Evolutionary conservation across 2,329 filamentous ascomycete genomes (phyloP).

Genomic region (Periconia sp.): DNA sequence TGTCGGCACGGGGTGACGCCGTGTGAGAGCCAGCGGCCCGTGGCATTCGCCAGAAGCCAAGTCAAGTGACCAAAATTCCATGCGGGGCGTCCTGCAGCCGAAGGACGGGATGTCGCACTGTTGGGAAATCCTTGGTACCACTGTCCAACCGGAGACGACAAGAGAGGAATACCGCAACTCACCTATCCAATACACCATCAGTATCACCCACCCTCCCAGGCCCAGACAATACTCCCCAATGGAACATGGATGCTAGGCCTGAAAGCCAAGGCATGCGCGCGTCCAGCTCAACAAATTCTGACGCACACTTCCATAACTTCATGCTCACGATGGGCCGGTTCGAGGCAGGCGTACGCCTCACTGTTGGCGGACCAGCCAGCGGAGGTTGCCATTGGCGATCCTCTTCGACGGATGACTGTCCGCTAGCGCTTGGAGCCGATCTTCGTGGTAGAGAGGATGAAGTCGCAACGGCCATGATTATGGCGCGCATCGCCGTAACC

Average conservation of each 20-base stretch:
- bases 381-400: constrained; percentile 37
- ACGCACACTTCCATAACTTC: constrained; percentile 75
- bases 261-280: constrained; percentile 89
- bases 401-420: constrained; percentile 35
- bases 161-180: constrained; percentile 57
- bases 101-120: constrained; percentile 30
- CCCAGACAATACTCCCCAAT: constrained; percentile 74
- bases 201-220: constrained; percentile 77
- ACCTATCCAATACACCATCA: constrained; percentile 88
- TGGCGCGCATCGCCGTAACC: constrained; percentile 69
- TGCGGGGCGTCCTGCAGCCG: constrained; percentile 55
- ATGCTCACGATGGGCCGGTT: constrained; percentile 76
- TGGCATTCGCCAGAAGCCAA: constrained; percentile 50
- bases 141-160: constrained; percentile 41
- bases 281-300: constrained; percentile 74
- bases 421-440: constrained; percentile 37
- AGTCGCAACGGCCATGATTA: constrained; percentile 68
- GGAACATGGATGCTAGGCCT: constrained; percentile 75
- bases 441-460: constrained; percentile 71
- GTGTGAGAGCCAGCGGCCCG: constrained; percentile 44
- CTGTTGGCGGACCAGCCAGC: constrained; percentile 35
- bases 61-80: constrained; percentile 68
- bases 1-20: constrained; percentile 36
- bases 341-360: constrained; percentile 36
- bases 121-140: constrained; percentile 22